Base-by-base conservation (phyloP, 148 eudicot genomes). In the Diospyros lotus region DNA sequence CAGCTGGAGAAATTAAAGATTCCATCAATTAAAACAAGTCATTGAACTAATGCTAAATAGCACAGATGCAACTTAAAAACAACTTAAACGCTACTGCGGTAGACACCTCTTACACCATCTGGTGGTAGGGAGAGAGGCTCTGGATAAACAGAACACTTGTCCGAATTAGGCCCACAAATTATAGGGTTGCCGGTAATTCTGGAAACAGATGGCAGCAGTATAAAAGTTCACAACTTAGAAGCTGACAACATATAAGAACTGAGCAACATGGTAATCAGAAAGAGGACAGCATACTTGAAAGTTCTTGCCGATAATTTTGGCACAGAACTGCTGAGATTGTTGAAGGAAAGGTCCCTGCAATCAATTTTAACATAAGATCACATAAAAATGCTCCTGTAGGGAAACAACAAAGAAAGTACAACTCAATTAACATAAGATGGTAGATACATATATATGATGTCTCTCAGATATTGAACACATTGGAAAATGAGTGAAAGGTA, bases 321-420 rank as follows among this genome's bases (percentile, higher is more conserved):
- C 82, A 91, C 58, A 9, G 91, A 79, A 65, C 93, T 93, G 74
- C 98, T 94, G 54, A 94, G 83, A 80, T 91, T 94, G 88, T 94
- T 94, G 79, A 87, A 94, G 7, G 98, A 91, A 53, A 94, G 82
- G 77, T 94, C 98, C 82, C 98, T 94, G 79, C 51, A 80, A 72
- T 51, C 42, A 73, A 64, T 62, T 28, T 68, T 65, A 17, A 66
- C 46, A 5, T 18, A 48, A 65, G 54, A 54, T 53, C 58, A 42
- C 44, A 39, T 50, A 68, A 72, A 58, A 10, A 51, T 55, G 15
- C 14, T 45, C 43, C 13, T 39, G 17, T 4, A 28, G 28, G 46
- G 15, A 54, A 46, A 17, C 41, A 68, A 28, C 52, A 60, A 73
- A 46, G 61, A 3, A 3, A n/a, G 17, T 41, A 4, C 52, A 9